A percentile compares a stretch with the other conserved stretches of the same genome.
These are phyloP conservation scores for Hypoxylon sp. DNA, from an alignment of 2,329 filamentous ascomycete genomes.

Conservation along the genomic window DNA sequence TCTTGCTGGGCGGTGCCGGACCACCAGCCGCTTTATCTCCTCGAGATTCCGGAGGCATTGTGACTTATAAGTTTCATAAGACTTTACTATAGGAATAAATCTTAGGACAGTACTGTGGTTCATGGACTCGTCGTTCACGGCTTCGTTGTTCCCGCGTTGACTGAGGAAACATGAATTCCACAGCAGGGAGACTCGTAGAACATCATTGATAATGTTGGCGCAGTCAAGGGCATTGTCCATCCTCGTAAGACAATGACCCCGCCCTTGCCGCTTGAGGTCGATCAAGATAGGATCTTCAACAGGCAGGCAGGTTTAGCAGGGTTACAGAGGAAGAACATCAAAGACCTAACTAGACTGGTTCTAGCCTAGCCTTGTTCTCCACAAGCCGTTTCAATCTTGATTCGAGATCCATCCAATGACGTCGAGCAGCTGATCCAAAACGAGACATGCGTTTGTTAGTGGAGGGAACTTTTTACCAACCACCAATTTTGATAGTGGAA, in stretches of 20 bases:
- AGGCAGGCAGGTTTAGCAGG: constrained; percentile 8
- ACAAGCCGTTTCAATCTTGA: constrained; percentile 22
- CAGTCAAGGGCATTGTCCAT: constrained; percentile 6
- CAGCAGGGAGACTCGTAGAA: neutral
- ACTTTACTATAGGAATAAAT: neutral
- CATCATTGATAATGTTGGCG: constrained; percentile 9
- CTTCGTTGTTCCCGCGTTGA: neutral
- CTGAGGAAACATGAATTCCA: neutral
- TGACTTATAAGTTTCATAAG: constrained; percentile 20
- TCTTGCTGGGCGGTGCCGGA: constrained; percentile 53
- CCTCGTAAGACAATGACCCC: constrained; percentile 26
- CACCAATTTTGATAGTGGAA: constrained; percentile 3
- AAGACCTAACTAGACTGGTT: constrained; percentile 32
- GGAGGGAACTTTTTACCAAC: constrained; percentile 2
- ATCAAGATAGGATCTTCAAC: constrained; percentile 28
- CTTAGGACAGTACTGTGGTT: neutral
- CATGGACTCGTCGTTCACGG: neutral
- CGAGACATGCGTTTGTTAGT: constrained; percentile 31
- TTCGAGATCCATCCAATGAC: constrained; percentile 35
- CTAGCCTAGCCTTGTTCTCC: constrained; percentile 32
- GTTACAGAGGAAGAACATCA: constrained; percentile 18
- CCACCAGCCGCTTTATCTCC: constrained; percentile 49
- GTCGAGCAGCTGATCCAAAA: constrained; percentile 34
- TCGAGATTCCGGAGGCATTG: constrained; percentile 47
- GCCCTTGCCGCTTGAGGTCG: constrained; percentile 18